These are phyloP conservation scores for Cochliopodium minus DNA, from an alignment of 208 protist species.

Conservation along the genomic window DNA sequence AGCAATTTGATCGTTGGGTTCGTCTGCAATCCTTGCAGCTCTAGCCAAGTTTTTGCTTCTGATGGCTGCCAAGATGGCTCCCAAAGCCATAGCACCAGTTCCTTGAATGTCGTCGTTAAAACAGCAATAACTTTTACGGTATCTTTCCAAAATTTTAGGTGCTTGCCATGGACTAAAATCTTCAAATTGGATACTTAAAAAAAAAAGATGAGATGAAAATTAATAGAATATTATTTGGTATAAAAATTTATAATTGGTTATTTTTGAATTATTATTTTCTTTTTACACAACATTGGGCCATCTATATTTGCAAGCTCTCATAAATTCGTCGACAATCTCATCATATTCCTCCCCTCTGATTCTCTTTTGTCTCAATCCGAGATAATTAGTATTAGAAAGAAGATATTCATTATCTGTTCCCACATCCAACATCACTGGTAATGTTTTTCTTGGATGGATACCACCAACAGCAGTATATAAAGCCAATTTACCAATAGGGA, in stretches of 20 bases:
- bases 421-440: slow-evolving; percentile 66
- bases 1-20: not conserved
- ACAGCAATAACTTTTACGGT: slow-evolving; percentile 63
- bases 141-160: slow-evolving; percentile 71
- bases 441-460: slow-evolving; percentile 47
- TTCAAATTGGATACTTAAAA: slow-evolving; percentile 88
- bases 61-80: too few relatives aligned
- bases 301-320: slow-evolving; percentile 43
- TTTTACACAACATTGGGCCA: slow-evolving; percentile 56
- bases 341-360: slow-evolving; percentile 54
- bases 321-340: slow-evolving; percentile 68
- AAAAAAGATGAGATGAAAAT: too few relatives aligned
- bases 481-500: slow-evolving; percentile 73
- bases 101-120: slow-evolving; percentile 97
- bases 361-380: slow-evolving; percentile 48
- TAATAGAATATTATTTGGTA: too few relatives aligned
- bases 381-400: slow-evolving; percentile 50
- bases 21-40: too few relatives aligned
- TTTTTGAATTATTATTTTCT: too few relatives aligned
- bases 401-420: slow-evolving; percentile 66
- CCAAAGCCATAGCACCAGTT: slow-evolving; percentile 41
- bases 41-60: too few relatives aligned
- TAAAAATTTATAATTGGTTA: too few relatives aligned
- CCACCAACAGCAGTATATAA: slow-evolving; percentile 69
- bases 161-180: slow-evolving; percentile 80